A percentile compares a stretch with the other conserved stretches of the same genome.
Evolutionary conservation across 352 stramenopile species (phyloP).

Genomic region (Saprolegnia diclina): DNA sequence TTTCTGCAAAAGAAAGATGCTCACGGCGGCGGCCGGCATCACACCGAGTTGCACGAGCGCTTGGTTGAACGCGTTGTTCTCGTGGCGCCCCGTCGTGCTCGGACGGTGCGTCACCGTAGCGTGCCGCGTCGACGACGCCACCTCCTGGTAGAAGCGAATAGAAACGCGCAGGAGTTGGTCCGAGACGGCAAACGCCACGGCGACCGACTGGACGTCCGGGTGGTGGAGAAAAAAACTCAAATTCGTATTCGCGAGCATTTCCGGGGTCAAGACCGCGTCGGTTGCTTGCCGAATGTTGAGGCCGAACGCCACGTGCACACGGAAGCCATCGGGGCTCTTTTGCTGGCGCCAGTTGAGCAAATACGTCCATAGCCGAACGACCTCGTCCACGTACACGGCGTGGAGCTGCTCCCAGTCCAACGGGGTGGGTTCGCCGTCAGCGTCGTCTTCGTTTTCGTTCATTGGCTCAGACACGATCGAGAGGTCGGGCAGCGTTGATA

Average conservation of each 20-base stretch:
- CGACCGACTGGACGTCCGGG: neutral
- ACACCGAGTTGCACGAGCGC: neutral
- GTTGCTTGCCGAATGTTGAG: constrained; percentile 18
- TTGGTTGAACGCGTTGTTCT: constrained; percentile 23
- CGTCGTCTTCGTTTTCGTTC: neutral
- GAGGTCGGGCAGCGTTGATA: neutral
- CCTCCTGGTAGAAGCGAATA: constrained; percentile 10
- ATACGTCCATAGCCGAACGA: neutral
- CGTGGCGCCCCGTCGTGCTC: neutral
- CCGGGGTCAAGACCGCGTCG: neutral
- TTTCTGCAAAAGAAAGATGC: constrained; percentile 20
- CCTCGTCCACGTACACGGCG: neutral
- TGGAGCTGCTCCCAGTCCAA: neutral
- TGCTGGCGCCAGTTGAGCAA: constrained; percentile 6
- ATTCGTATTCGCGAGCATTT: constrained; percentile 9
- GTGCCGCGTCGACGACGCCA: neutral
- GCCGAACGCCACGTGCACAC: constrained; percentile 12
- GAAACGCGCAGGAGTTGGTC: constrained; percentile 3
- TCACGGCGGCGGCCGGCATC: neutral
- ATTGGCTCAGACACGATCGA: neutral
- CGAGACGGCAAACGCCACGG: neutral
- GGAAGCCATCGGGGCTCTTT: neutral
- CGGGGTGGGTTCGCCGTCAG: neutral
- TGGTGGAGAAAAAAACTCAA: constrained; percentile 4
- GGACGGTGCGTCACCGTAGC: neutral